Evolutionary conservation across 805 yeast species (phyloP).

Genomic region (Saccharomycodes ludwigii): DNA sequence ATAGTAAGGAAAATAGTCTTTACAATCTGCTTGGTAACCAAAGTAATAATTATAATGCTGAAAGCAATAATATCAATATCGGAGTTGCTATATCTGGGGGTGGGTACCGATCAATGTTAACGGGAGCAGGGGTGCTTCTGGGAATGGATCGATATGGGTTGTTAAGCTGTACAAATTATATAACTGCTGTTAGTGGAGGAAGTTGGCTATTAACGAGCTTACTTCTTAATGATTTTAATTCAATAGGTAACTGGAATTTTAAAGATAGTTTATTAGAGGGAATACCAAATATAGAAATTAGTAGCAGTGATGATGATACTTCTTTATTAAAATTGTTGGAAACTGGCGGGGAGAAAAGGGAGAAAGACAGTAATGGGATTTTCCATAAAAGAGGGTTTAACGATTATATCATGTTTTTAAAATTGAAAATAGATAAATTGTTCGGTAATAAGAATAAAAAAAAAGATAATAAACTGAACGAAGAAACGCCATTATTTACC

Average conservation of each 20-base stretch:
- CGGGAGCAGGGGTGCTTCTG: conserved; percentile 21
- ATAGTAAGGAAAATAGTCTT: no score
- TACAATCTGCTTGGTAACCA: conserved; percentile 3
- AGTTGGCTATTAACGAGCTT: conserved; percentile 53
- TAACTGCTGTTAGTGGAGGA: conserved; percentile 63
- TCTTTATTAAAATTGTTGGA: no score
- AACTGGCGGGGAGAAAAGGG: no score
- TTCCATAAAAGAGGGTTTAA: no score
- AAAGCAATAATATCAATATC: conserved; percentile 15
- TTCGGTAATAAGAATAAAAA: no score
- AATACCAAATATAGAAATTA: conserved; percentile 38
- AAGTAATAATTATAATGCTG: conserved; percentile 13
- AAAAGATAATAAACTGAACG: no score
- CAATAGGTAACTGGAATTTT: conserved; percentile 30
- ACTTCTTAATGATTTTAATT: conserved; percentile 27
- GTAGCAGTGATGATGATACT: conserved; percentile 11
- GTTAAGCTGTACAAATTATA: conserved; percentile 40
- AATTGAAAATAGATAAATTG: no score
- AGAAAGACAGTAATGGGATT: conserved; percentile 5
- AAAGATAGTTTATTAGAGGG: conserved; percentile 42
- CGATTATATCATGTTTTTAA: no score
- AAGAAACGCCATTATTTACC: no score
- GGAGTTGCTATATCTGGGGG: conserved; percentile 27
- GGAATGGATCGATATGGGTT: conserved; percentile 28
- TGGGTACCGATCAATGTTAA: conserved; percentile 26